A percentile compares a stretch with the other conserved stretches of the same genome.
Evolutionary conservation across 768 basidiomycete genomes (phyloP).

Genomic region (Phlebiopsis gigantea): DNA sequence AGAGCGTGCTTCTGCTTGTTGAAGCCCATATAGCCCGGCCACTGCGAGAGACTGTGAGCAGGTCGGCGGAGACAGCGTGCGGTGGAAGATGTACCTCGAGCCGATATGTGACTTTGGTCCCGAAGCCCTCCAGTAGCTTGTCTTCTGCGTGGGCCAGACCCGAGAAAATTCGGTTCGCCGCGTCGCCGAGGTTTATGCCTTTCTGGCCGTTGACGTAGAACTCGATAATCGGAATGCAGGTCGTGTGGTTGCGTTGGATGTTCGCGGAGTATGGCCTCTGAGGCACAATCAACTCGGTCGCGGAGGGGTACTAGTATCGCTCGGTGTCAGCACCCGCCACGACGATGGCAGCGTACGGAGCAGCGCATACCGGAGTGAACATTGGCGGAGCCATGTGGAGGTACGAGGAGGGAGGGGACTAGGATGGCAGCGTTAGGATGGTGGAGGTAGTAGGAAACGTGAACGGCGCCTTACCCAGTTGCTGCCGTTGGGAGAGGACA

Average conservation of each 20-base stretch:
- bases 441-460: neutral
- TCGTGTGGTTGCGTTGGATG: conserved; percentile 9
- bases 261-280: conserved; percentile 8
- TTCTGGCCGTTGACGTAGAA: conserved; percentile 2
- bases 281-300: neutral
- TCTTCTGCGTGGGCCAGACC: conserved; percentile 7
- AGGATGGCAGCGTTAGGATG: neutral
- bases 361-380: neutral
- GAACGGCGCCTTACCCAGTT: neutral
- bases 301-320: neutral
- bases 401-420: neutral
- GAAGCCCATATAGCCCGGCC: conserved; percentile 11
- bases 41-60: conserved; percentile 1
- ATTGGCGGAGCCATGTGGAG: neutral
- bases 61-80: neutral
- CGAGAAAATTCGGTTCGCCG: neutral
- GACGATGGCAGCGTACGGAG: too few species aligned
- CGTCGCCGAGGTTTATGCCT: conserved; percentile 9
- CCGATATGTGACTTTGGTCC: conserved; percentile 10
- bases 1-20: conserved; percentile 14
- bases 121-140: conserved; percentile 9
- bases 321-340: too few species aligned
- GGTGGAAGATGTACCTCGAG: conserved; percentile 2
- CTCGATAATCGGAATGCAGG: neutral
- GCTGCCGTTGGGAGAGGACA: neutral